Conservation (phyloP, 148 eudicot species). For the Chenopodium quinoa region DNA sequence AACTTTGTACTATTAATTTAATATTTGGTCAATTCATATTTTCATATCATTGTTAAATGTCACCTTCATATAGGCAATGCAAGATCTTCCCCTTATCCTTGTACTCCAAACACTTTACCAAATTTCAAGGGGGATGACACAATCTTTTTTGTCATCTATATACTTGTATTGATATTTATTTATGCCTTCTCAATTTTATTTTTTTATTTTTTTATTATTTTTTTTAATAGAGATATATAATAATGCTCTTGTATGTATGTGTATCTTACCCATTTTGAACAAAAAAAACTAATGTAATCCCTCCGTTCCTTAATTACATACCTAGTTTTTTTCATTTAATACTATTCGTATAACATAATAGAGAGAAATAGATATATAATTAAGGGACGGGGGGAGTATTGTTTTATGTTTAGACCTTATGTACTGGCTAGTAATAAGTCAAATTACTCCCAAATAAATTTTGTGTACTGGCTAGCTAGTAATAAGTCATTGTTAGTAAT, state of each 20-base stretch:
- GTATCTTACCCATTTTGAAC: background rate
- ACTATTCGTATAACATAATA: too few species aligned
- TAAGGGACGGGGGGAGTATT: too few species aligned
- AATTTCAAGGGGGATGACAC: background rate
- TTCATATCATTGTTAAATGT: conserved; percentile 1
- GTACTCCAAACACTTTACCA: background rate
- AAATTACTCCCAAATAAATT: too few species aligned
- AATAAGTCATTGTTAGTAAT: too few species aligned
- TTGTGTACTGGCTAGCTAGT: too few species aligned
- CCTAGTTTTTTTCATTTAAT: too few species aligned
- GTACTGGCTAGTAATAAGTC: too few species aligned
- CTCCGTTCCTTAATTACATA: too few species aligned
- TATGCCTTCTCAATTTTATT: background rate
- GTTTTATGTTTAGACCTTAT: too few species aligned
- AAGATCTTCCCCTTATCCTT: conserved; percentile 1
- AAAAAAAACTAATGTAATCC: too few species aligned
- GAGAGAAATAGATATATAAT: too few species aligned
- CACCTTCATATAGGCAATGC: background rate
- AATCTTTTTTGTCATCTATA: background rate
- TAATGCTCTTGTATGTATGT: background rate
- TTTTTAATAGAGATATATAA: too few species aligned
- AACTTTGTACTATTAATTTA: background rate
- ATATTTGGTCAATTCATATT: background rate
- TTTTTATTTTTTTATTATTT: background rate
- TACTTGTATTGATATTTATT: background rate